phyloP scores from a whole-genome alignment of 495 filamentous ascomycete species.

The Staphylotrichum longicolle region DNA sequence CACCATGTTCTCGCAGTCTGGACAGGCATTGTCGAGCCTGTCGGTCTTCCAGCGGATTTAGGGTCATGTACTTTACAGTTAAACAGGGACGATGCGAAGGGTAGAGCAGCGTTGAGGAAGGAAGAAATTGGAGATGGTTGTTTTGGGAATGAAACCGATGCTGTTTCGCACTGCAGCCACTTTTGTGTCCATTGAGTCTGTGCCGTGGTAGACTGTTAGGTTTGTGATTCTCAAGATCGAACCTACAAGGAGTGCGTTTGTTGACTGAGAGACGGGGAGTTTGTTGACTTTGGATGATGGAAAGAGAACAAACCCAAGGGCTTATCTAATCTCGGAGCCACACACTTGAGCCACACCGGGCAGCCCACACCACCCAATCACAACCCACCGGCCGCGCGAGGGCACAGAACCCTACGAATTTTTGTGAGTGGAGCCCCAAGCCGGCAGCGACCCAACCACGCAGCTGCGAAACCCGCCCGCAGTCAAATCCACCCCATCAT shows the following conservation, averaged over 20 bases:
- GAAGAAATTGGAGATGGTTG: too few species aligned
- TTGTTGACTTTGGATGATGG: too few species aligned
- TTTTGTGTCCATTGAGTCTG: too few species aligned
- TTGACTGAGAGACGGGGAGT: too few species aligned
- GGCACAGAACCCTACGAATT: conserved; percentile 41
- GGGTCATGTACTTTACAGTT: too few species aligned
- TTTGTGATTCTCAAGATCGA: too few species aligned
- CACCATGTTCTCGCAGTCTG: conserved; percentile 44
- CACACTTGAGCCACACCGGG: conserved; percentile 16
- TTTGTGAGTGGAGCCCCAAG: conserved; percentile 33
- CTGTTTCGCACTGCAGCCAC: too few species aligned
- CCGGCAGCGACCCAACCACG: conserved; percentile 22
- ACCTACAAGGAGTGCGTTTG: too few species aligned
- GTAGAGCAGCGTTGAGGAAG: too few species aligned
- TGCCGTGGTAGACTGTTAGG: too few species aligned
- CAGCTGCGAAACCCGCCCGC: conserved; percentile 22
- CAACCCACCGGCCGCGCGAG: conserved; percentile 23
- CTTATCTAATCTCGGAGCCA: conserved; percentile 3
- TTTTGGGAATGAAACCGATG: too few species aligned
- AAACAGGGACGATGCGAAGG: too few species aligned
- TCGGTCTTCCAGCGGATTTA: conserved; percentile 34
- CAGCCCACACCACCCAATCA: conserved; percentile 18
- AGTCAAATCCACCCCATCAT: conserved; percentile 34
- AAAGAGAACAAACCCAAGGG: background rate
- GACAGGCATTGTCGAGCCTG: conserved; percentile 35